A percentile compares a stretch with the other conserved stretches of the same genome.
Conservation (phyloP, 352 stramenopile species). For the Pythium oligandrum region DNA sequence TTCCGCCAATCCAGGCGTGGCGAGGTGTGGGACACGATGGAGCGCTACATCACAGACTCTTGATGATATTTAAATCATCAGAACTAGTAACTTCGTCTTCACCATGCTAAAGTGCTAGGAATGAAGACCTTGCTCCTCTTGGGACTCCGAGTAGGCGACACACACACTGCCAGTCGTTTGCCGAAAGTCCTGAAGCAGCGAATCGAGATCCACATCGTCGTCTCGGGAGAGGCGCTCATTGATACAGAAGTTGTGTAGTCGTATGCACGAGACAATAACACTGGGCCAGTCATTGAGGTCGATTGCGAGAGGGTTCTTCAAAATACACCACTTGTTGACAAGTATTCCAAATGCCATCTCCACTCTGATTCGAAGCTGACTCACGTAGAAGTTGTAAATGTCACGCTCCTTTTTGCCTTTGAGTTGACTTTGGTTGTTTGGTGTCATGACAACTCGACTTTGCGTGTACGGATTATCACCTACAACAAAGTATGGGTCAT, state of each 20-base stretch:
- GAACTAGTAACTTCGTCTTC: no score
- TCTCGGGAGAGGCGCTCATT: background rate
- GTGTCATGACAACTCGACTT: constrained; percentile 4
- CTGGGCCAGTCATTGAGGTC: background rate
- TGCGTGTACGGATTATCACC: constrained; percentile 10
- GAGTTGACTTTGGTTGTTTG: constrained; percentile 6
- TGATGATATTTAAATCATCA: no score
- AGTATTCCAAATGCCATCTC: constrained; percentile 15
- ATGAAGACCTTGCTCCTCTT: no score
- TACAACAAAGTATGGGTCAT: constrained; percentile 6
- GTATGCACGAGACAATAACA: constrained; percentile 9
- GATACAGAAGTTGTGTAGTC: constrained; percentile 15
- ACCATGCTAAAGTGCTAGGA: no score
- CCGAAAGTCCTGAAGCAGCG: no score
- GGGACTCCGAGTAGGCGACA: no score
- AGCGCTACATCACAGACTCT: no score
- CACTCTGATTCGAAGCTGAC: constrained; percentile 9
- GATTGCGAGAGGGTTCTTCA: constrained; percentile 2
- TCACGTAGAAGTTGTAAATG: constrained; percentile 11
- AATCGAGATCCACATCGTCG: no score
- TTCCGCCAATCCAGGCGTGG: no score
- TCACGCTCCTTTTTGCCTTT: constrained; percentile 3
- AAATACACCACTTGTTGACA: constrained; percentile 16
- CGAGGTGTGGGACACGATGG: no score
- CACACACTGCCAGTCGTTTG: no score